Conservation (phyloP, 1,139 yeast genomes). For the Starmera stellimalicola region DNA sequence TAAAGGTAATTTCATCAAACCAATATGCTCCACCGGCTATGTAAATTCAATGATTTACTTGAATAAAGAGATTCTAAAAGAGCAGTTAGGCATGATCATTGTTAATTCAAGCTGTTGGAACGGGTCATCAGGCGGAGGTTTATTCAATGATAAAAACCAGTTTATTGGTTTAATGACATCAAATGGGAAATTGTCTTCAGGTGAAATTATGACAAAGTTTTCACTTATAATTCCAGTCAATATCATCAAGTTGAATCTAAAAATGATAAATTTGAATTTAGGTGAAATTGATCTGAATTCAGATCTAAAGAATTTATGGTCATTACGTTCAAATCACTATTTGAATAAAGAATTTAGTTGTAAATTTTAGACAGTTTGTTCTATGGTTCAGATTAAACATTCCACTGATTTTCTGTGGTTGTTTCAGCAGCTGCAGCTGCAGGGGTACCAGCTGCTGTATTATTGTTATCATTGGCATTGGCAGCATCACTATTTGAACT, state of each 20-base stretch:
- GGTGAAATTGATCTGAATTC: constrained; percentile 9
- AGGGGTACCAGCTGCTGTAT: too few species aligned
- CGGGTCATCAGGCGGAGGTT: constrained; percentile 70
- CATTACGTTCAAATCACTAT: too few species aligned
- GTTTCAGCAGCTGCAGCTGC: too few species aligned
- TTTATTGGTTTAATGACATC: constrained; percentile 55
- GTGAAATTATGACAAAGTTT: constrained; percentile 34
- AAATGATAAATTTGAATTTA: constrained; percentile 9
- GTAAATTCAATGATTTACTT: constrained; percentile 10
- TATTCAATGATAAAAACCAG: constrained; percentile 28
- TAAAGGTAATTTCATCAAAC: constrained; percentile 3
- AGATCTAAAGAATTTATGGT: constrained; percentile 13
- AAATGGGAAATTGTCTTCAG: constrained; percentile 38
- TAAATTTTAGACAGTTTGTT: too few species aligned
- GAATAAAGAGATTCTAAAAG: constrained; percentile 33
- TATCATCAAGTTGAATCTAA: constrained; percentile 14
- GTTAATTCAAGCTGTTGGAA: constrained; percentile 65
- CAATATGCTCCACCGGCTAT: constrained; percentile 18
- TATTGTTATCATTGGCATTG: too few species aligned
- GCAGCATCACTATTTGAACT: too few species aligned
- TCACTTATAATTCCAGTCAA: constrained; percentile 35
- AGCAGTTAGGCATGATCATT: constrained; percentile 32
- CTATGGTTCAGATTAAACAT: too few species aligned
- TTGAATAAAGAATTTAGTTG: too few species aligned
- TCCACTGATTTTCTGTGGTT: too few species aligned